These are phyloP conservation scores for Teratosphaeria viscida DNA, from an alignment of 2,329 filamentous ascomycete species.

Conservation along the genomic window DNA sequence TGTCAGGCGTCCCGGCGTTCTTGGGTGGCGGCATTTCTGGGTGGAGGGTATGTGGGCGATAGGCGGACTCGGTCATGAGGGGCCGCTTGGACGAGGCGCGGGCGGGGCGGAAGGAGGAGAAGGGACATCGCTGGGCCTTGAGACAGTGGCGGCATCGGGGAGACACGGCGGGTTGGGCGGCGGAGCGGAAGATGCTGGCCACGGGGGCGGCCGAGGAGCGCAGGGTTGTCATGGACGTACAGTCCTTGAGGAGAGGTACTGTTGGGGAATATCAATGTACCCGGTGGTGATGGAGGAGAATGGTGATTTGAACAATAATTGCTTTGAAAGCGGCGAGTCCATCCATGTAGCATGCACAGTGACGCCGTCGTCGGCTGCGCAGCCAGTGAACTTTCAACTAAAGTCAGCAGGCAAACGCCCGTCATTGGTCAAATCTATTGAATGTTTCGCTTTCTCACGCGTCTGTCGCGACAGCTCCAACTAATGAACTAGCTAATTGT, in stretches of 20 bases:
- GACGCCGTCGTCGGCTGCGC: neutral
- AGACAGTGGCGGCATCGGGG: slow-evolving; percentile 34
- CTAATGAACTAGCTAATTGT: neutral
- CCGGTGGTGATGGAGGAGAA: neutral
- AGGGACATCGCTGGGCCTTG: slow-evolving; percentile 29
- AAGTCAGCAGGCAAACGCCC: neutral
- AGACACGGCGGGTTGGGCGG: slow-evolving; percentile 19
- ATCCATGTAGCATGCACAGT: neutral
- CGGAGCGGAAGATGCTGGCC: slow-evolving; percentile 26
- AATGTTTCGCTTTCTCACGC: neutral
- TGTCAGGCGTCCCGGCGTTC: slow-evolving; percentile 48
- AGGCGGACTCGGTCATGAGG: slow-evolving; percentile 54
- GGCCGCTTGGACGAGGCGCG: slow-evolving; percentile 46
- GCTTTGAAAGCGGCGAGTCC: neutral
- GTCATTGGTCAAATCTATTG: neutral
- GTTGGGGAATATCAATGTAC: neutral
- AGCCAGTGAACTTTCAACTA: neutral
- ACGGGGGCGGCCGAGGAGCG: slow-evolving; percentile 19
- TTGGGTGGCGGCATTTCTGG: slow-evolving; percentile 47
- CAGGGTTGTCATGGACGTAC: slow-evolving; percentile 19
- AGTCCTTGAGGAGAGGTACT: neutral
- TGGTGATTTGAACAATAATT: neutral
- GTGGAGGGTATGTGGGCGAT: slow-evolving; percentile 50
- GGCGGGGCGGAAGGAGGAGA: slow-evolving; percentile 31
- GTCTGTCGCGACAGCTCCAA: neutral